Evolutionary conservation across 768 basidiomycete species (phyloP).

Genomic region (Leccinum aurantiacum): DNA sequence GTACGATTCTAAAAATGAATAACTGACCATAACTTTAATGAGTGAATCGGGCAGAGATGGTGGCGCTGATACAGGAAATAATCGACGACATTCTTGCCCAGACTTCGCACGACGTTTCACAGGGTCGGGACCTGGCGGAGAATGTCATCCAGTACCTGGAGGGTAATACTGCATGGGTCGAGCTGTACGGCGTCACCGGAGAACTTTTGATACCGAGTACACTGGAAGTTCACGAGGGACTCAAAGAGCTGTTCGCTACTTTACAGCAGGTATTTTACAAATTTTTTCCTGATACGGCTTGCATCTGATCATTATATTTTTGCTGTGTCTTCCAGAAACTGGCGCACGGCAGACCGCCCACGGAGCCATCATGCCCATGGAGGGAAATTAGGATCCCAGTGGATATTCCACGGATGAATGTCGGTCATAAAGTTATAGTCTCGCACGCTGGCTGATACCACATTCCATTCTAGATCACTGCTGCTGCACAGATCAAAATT

Average conservation of each 20-base stretch:
- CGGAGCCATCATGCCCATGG: conserved; percentile 49
- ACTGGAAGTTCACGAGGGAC: conserved; percentile 31
- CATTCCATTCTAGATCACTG: conserved; percentile 54
- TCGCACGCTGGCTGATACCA: conserved; percentile 4
- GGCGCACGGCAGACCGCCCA: conserved; percentile 40
- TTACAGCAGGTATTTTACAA: conserved; percentile 34
- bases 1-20: conserved; percentile 37
- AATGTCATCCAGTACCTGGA: conserved; percentile 60
- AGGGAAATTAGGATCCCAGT: conserved; percentile 79
- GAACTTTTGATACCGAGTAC: conserved; percentile 58
- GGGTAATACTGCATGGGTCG: conserved; percentile 63
- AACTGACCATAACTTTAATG: conserved; percentile 6
- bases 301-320: conserved; percentile 30
- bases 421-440: conserved; percentile 36
- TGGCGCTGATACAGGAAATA: conserved; percentile 53
- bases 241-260: conserved; percentile 23
- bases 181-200: conserved; percentile 67
- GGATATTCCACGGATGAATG: conserved; percentile 81
- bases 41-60: conserved; percentile 54
- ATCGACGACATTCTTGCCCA: conserved; percentile 45
- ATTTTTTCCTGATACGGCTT: conserved; percentile 16
- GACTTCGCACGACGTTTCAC: conserved; percentile 31
- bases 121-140: conserved; percentile 46
- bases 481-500: conserved; percentile 54
- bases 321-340: conserved; percentile 32